Base-by-base conservation (phyloP, 768 basidiomycete species). In the Strobilomyces echinocephalus region DNA sequence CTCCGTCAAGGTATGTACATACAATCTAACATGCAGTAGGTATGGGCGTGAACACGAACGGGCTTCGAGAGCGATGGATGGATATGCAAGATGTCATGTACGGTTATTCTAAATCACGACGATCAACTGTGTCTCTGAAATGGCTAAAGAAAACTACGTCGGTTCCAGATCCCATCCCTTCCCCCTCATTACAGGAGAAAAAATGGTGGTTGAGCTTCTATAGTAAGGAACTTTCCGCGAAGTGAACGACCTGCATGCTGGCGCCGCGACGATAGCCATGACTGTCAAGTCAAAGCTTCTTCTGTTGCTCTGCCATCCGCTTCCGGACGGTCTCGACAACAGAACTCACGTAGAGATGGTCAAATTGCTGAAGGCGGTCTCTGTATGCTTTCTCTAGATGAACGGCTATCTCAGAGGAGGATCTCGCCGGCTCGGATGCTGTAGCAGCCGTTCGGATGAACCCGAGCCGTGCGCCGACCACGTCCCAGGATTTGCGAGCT, bases 301-400 rank as follows among this genome's bases (percentile, higher is more conserved):
- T 69, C 57, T 67, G 67, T 45, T 65, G 62, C 46, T 69, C 67
- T 55, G 57, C 65, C 57, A 64, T 69, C 60, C 66, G 60, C 59
- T 65, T 67, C 52, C 67, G 65, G 55, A 69, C 55, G 12, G 58
- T 69, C 41, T 69, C 67, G 40, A 67, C 45, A 42, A 67, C 68
- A 21, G 66, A 67, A 46, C 65, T 63, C 57, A 67, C 67, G 53
- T 69, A 67, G 57, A 67, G 63, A 46, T 67, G 65, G 49, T 69
- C 66, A 50, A 69, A 67, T 58, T 69, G 67, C 44, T 69, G 62
- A 39, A 67, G 65, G 28, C 63, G 65, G 46, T 67, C 67, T 49
- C 40, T 60, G 57, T 67, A 67, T 2, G 34, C 57, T 35, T 62
- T 67, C 43, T 69, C 62, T 18, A 69, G 48, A 31, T 67, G 67